These are phyloP conservation scores for Pythium volutum DNA, from an alignment of 352 stramenopile genomes.

Conservation along the genomic window DNA sequence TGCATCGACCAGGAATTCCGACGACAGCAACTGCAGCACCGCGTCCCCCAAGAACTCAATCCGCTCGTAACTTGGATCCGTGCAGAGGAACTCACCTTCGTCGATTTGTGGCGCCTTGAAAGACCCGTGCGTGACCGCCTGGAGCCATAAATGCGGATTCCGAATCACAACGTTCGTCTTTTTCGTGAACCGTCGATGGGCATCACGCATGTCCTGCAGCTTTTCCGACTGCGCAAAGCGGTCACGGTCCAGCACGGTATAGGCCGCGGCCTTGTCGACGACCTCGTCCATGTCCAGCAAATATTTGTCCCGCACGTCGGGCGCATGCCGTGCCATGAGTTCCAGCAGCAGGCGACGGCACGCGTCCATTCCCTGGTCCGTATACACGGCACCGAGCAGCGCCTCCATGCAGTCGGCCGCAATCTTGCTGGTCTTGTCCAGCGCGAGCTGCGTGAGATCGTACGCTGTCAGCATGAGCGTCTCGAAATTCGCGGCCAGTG, in stretches of 20 bases:
- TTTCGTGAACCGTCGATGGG: constrained; percentile 52
- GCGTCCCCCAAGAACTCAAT: constrained; percentile 86
- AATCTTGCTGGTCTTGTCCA: constrained; percentile 67
- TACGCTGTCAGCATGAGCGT: constrained; percentile 71
- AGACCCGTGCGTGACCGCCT: constrained; percentile 72
- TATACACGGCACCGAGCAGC: constrained; percentile 75
- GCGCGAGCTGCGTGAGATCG: constrained; percentile 48
- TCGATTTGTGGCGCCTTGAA: constrained; percentile 74
- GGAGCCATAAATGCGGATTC: constrained; percentile 74
- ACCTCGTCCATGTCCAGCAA: constrained; percentile 63
- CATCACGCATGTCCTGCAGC: constrained; percentile 34
- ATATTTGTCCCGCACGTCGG: constrained; percentile 52
- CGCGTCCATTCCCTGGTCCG: constrained; percentile 71
- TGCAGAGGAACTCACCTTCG: constrained; percentile 59
- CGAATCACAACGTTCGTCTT: constrained; percentile 51
- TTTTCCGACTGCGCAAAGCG: constrained; percentile 55
- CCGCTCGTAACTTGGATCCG: constrained; percentile 75
- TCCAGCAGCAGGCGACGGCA: constrained; percentile 61
- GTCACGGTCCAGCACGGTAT: constrained; percentile 50
- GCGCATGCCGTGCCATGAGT: constrained; percentile 55
- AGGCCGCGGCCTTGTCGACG: constrained; percentile 33
- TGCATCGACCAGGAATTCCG: constrained; percentile 71
- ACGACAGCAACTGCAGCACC: constrained; percentile 78
- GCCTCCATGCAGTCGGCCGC: constrained; percentile 82
- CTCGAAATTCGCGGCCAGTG: constrained; percentile 71